Percentiles rank a stretch among this genome's conserved stretches.
Evolutionary conservation across 768 basidiomycete genomes (phyloP).

Genomic region (Punctularia strigosozonata): DNA sequence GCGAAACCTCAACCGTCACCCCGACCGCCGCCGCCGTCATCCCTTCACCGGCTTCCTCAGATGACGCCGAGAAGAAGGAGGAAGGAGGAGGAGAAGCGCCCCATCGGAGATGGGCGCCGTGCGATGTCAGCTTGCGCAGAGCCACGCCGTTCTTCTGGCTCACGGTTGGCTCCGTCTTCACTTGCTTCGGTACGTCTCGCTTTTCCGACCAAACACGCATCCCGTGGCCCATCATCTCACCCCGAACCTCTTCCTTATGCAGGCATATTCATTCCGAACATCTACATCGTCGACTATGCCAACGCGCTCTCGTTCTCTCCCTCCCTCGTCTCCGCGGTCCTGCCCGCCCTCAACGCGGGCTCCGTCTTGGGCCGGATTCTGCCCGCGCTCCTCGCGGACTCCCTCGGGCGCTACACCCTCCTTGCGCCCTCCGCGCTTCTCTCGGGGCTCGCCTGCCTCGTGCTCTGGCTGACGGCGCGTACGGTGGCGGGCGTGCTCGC

Average conservation of each 20-base stretch:
- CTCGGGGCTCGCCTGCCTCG: conserved; percentile 46
- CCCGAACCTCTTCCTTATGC: conserved; percentile 1
- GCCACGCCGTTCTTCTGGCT: conserved; percentile 45
- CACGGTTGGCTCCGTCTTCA: conserved; percentile 40
- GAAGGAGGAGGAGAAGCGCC: no score
- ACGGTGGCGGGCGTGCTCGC: conserved; percentile 28
- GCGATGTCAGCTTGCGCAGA: conserved; percentile 21
- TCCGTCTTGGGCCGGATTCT: conserved; percentile 52
- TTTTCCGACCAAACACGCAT: background rate
- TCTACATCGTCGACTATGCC: conserved; percentile 56
- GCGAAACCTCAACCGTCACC: no score
- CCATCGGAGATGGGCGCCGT: no score
- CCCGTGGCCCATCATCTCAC: conserved; percentile 2
- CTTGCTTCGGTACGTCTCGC: conserved; percentile 41
- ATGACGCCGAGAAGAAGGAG: no score
- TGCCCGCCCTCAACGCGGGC: conserved; percentile 61
- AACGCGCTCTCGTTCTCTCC: conserved; percentile 25
- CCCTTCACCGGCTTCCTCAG: no score
- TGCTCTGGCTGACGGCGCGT: conserved; percentile 42
- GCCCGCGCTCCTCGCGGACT: conserved; percentile 54
- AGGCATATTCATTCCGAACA: conserved; percentile 66
- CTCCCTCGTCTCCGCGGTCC: conserved; percentile 36
- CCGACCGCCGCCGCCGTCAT: no score
- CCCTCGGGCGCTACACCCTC: conserved; percentile 55
- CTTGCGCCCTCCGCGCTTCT: conserved; percentile 52